Evolutionary conservation across 257 asterid species (phyloP), one percentile per base, ranked within the genome.

Genomic region (Plantago elongata): DNA sequence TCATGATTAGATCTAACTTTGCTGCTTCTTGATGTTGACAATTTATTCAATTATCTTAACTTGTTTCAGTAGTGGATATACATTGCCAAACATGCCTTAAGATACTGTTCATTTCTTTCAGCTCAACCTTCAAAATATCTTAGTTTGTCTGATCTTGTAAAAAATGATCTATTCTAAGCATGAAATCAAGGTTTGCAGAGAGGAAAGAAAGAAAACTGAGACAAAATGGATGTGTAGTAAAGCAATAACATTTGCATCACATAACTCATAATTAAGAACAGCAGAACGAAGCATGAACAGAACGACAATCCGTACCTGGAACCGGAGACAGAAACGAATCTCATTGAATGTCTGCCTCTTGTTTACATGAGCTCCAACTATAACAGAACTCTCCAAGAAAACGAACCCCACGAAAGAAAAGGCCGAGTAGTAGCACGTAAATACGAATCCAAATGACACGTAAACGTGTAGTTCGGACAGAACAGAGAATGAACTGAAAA

Each of bases 301-400:
- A 15, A 18, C n/a, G 11, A 12, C 7, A 40, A 8, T 2, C 18
- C 15, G 48, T 60, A 78, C 84, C 84, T 78, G 69, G 43, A 68
- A 71, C 54, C 65, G 54, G n/a, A 72, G 37, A 55, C 65, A 5
- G n/a, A 2, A 17, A 30, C 1, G 68, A 79, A 69, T 60, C 69
- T 69, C 84, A 73, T 75, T 15, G 65, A 30, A 72, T 16, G 56
- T 57, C 62, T 60, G 11, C 54, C 27, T 4, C 44, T 44, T 55
- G 15, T 47, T 48, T 29, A 65, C 16, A 52, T 58, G 54, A 34
- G 11, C 63, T 54, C 15, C 38, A 63, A 38, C 11, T 8, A 68
- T 3, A 55, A 54, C 72, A 66, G 52, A 57, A 15, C 27, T 64
- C 12, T 30, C 51, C 49, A 66, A 52, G 61, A 63, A 73, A 73